These are phyloP conservation scores for Lecanicillium sp. DNA, from an alignment of 2,329 filamentous ascomycete genomes.

Conservation along the genomic window DNA sequence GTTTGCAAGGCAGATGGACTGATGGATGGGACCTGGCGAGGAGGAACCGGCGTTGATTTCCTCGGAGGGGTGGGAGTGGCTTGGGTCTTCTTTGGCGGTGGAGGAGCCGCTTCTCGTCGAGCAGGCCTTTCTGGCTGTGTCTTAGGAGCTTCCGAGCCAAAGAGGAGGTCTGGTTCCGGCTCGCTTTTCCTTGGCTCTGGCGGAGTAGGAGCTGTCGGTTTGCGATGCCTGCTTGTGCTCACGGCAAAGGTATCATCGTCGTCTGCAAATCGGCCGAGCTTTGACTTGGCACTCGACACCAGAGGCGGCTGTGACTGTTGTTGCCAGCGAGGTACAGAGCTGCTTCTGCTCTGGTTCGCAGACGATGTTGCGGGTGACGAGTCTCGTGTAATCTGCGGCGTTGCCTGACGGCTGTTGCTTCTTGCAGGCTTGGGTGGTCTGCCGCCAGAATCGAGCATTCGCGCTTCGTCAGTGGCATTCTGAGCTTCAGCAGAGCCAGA, in stretches of 20 bases:
- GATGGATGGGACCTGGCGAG: slow-evolving; percentile 56
- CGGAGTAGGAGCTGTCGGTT: slow-evolving; percentile 39
- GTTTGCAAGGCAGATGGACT: slow-evolving; percentile 61
- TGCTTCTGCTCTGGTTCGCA: slow-evolving; percentile 33
- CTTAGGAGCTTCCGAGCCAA: slow-evolving; percentile 31
- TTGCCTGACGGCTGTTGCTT: slow-evolving; percentile 13
- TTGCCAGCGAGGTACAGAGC: slow-evolving; percentile 51
- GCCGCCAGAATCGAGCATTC: slow-evolving; percentile 65
- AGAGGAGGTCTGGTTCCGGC: slow-evolving; percentile 57
- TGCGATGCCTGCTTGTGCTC: slow-evolving; percentile 76
- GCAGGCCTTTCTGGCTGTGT: slow-evolving; percentile 28
- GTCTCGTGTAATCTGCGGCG: slow-evolving; percentile 32
- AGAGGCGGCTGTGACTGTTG: slow-evolving; percentile 34
- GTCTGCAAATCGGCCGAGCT: slow-evolving; percentile 62
- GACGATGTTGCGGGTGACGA: slow-evolving; percentile 40
- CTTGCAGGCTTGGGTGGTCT: slow-evolving; percentile 36
- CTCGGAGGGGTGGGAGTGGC: slow-evolving; percentile 25
- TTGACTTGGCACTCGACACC: slow-evolving; percentile 31
- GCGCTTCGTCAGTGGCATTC: slow-evolving; percentile 60
- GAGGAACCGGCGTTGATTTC: slow-evolving; percentile 36
- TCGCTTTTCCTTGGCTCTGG: slow-evolving; percentile 29
- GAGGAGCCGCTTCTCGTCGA: slow-evolving; percentile 30
- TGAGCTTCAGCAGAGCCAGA: slow-evolving; percentile 18
- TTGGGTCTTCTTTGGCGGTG: slow-evolving; percentile 21
- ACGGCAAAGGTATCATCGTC: slow-evolving; percentile 78